phyloP scores from a whole-genome alignment of 805 yeast species.

The Yamadazyma sp. region DNA sequence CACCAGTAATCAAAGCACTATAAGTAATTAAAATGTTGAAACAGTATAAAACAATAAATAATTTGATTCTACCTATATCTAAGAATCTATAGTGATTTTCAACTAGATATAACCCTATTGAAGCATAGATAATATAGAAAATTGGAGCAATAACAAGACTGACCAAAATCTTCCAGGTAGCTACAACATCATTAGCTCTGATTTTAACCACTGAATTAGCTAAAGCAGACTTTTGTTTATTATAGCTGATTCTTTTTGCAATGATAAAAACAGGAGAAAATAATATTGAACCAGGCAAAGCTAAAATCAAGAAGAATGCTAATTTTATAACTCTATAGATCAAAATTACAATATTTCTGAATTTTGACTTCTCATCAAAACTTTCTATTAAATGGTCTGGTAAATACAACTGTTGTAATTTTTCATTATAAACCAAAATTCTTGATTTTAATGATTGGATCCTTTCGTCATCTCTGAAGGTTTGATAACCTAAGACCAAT shows the following conservation, averaged over 20 bases:
- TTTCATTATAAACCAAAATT: conserved; percentile 68
- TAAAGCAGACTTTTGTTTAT: conserved; percentile 74
- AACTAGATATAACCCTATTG: conserved; percentile 25
- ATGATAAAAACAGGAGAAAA: conserved; percentile 86
- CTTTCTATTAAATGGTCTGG: conserved; percentile 62
- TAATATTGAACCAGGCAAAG: conserved; percentile 84
- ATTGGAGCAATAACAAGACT: conserved; percentile 87
- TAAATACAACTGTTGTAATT: conserved; percentile 45
- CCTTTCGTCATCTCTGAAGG: conserved; percentile 67
- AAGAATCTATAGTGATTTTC: conserved; percentile 7
- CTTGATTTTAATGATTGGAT: conserved; percentile 58
- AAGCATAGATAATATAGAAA: conserved; percentile 76
- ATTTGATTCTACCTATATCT: conserved; percentile 17
- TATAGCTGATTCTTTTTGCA: conserved; percentile 68
- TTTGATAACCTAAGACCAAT: conserved; percentile 75
- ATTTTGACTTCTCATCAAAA: conserved; percentile 46
- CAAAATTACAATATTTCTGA: conserved; percentile 51
- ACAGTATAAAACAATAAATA: conserved; percentile 50
- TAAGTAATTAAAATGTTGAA: conserved; percentile 73
- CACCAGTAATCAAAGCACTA: conserved; percentile 90
- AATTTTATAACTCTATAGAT: conserved; percentile 57
- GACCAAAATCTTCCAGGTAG: conserved; percentile 94
- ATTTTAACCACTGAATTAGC: conserved; percentile 87
- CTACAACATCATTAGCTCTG: conserved; percentile 89
- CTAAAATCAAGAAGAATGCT: conserved; percentile 52